Base-by-base conservation (phyloP, 2,329 filamentous ascomycete species). In the Diaporthe australafricana region DNA sequence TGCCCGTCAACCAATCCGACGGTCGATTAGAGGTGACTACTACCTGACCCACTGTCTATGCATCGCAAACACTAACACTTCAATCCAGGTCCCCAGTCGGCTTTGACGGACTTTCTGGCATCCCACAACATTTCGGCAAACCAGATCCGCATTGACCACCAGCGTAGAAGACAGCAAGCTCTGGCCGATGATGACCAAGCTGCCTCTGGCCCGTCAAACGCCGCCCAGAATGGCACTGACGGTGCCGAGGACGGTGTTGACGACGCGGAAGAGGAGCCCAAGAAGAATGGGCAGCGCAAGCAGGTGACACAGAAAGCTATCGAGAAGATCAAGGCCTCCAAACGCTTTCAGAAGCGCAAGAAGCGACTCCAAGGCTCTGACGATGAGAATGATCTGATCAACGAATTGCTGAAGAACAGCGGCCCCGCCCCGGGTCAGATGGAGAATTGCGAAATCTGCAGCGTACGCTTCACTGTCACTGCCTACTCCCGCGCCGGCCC, bases 401-500 rank as follows among this genome's bases (percentile, higher is more conserved):
- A 81, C 16, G 83, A 85, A 76, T 81, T 90, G 22, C 83, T 90
- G 77, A 76, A 87, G 32, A 77, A 82, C 17, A 82, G 70, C 83
- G 47, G 84, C 84, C 40, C 91, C 91, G 1, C 80, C 92, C 93
- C 94, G 1, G 95, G 94, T 2, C 96, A 98, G 81, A 89, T 96
- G 78, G 94, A 93, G 74, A 95, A 98, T 75, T 98, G 96, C 79
- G 94, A 93, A 74, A 84, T 91, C 3, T 98, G 96, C 80, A 87
- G 88, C 53, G 97, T 96, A 80, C 91, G 95, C 47, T 98, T 98
- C 79, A 98, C 94, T 0, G 95, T 98, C 55, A 98, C 96, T 0
- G 89, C 94, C 0, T 98, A 98, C 83, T 95, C 93, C 74, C 92
- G 94, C 75, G 89, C 91, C 35, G 94, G 93, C 0, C 93, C 94